Base-by-base conservation (phyloP, 2,329 filamentous ascomycete genomes). In the Sporothrix brasiliensis region DNA sequence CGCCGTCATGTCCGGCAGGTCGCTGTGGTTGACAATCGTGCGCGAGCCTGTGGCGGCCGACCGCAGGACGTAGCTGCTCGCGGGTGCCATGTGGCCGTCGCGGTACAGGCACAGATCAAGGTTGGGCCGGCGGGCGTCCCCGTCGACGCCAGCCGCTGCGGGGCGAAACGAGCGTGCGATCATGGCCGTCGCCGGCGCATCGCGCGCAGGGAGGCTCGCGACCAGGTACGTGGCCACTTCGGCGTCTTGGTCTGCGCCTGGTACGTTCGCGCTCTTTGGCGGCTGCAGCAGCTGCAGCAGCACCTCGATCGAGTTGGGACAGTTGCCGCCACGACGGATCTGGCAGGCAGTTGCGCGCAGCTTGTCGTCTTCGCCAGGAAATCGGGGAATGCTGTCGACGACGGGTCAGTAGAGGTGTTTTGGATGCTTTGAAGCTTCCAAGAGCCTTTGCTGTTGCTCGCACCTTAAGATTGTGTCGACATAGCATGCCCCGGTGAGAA, bases 351-450 rank as follows among this genome's bases (percentile, higher is more conserved):
- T 85, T 21, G 91, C 90, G 44, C 91, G 88, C 53, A 92, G 82
- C 79, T 93, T 93, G 63, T 87, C 85, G 80, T 94, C 91, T 80
- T 93, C 91, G 7, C 79, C 79, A 1, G 91, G 91, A 76, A 88
- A 92, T 76, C 87, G 80, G 3, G 89, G 86, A 47, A 92, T 85
- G 73, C 88, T 91, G 74, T 34, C 5, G 47, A 13, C 16, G 34
- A 24, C 34, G 6, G 69, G 67, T 67, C 21, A 68, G 30, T 19
- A n/a, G 13, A 14, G 3, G 68, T 24, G n/a, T 53, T 53, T n/a
- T 34, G 13, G 11, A 7, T 49, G 34, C 34, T 34, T 34, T 2
- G 34, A 34, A 7, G 34, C 34, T 34, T 34, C 7, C 34, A 7
- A 34, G 34, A 34, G 34, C 34, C 6, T 34, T 34, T 9, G 34